Conservation (phyloP, 2,329 filamentous ascomycete genomes). For the Fonsecaea erecta region DNA sequence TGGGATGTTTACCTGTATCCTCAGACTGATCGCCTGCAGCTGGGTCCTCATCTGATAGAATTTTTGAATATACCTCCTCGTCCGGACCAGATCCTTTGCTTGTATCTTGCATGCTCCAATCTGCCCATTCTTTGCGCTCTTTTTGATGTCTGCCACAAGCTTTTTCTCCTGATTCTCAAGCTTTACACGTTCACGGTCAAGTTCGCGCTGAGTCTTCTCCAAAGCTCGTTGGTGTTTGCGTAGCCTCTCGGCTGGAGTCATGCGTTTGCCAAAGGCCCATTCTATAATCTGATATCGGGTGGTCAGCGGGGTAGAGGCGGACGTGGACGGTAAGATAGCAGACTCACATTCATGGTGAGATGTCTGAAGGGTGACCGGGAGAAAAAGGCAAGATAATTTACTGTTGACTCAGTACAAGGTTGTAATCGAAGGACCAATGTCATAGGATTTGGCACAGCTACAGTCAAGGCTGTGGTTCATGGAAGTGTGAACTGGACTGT, state of each 20-base stretch:
- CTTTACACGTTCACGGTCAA: slow-evolving; percentile 93
- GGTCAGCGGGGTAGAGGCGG: slow-evolving; percentile 30
- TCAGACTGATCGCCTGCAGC: slow-evolving; percentile 89
- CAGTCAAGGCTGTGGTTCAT: not conserved
- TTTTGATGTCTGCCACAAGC: slow-evolving; percentile 92
- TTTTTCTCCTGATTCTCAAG: slow-evolving; percentile 99
- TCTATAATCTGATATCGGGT: slow-evolving; percentile 72
- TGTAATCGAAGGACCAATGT: not conserved
- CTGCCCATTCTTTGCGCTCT: slow-evolving; percentile 96
- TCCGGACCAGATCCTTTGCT: slow-evolving; percentile 93
- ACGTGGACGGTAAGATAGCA: not conserved
- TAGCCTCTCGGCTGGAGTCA: slow-evolving; percentile 78
- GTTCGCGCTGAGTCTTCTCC: slow-evolving; percentile 94
- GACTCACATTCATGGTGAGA: slow-evolving; percentile 48
- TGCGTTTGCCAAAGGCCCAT: slow-evolving; percentile 99
- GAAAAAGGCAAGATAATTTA: not conserved
- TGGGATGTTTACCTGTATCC: slow-evolving; percentile 74
- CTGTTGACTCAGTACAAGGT: not conserved
- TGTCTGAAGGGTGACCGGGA: not conserved
- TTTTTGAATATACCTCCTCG: slow-evolving; percentile 87
- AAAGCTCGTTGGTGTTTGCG: slow-evolving; percentile 86
- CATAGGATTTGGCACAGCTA: not conserved
- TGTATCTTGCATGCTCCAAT: slow-evolving; percentile 99
- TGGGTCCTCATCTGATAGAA: slow-evolving; percentile 99
- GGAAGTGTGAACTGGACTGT: not conserved